Evolutionary conservation across 1,284 basidiomycete genomes (phyloP), one percentile per base, ranked within the genome.

Genomic region (Leccinum pachyderme): DNA sequence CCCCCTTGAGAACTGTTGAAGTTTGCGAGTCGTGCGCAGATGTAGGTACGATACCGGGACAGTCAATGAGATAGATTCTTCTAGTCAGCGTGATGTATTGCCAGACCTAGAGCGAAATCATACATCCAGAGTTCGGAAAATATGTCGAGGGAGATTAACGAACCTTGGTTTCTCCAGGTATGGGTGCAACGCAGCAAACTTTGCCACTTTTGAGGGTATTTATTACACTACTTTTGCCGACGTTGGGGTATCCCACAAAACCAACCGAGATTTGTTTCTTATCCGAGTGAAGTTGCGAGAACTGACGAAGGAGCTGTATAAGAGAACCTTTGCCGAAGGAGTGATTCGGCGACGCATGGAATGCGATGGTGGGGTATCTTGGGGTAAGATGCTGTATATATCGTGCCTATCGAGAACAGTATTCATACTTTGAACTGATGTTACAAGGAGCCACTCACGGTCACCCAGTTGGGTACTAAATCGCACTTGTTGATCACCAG

Each of bases 251-350:
- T 49, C 97, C 96, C 62, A 99, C 84, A 70, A 99, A 94, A 9
- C 96, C 96, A 60, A 99, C 94, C 32, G 93, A 96, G 69, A 99
- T 98, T 74, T 99, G 96, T 77, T 98, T 99, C 81, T 97, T 98
- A 80, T 99, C 97, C 12, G 94, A 93, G 75, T 98, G 96, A 35
- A 99, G 83, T 59, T 93, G 92, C 9, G 94, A 93, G 74, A 99
- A 99, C 72, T 99, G 96, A 32, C 97, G 87, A 44, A 99, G 82
- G 35, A 99, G 84, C 73, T 98, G 95, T 67, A 99, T 99, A 58
- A 99, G 86, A 31, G 95, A 94, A 31, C 96, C 97, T 76, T 98
- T 98, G 61, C 95, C 96, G 68, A 98, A 99, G 4, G 96, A 98
- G 76, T 99, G 96, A 74, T 97, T 98, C 59, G 97, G 95, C 13